Evolutionary conservation across 441 rosid species (phyloP).

Genomic region (Euphorbia schlechtendalii): DNA sequence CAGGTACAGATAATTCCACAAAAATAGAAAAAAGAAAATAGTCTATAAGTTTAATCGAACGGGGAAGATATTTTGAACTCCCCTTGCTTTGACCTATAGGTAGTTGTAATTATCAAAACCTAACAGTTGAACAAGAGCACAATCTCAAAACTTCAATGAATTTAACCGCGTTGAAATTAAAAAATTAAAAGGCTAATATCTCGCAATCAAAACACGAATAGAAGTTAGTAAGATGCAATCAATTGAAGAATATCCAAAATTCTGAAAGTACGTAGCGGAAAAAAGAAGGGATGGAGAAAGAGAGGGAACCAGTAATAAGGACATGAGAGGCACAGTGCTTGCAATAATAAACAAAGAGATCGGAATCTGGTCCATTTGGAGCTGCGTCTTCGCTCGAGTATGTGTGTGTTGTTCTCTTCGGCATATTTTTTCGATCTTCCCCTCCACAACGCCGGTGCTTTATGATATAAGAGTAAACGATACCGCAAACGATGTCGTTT

Average conservation of each 20-base stretch:
- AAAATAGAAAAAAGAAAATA: background rate
- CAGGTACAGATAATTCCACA: background rate
- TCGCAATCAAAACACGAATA: background rate
- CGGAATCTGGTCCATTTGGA: slow-evolving; percentile 92
- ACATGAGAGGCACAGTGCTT: slow-evolving; percentile 94
- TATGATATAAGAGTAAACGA: background rate
- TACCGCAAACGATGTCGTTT: no score
- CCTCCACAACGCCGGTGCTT: background rate
- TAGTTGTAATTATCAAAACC: background rate
- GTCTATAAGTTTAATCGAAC: background rate
- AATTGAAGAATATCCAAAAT: background rate
- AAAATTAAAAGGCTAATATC: background rate
- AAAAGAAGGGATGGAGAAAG: slow-evolving; percentile 8
- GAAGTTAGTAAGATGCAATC: background rate
- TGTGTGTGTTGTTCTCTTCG: slow-evolving; percentile 97
- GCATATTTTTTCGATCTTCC: slow-evolving; percentile 36
- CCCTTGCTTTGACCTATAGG: background rate
- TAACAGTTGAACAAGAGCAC: no score
- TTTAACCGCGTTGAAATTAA: background rate
- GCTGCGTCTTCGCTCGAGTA: slow-evolving; percentile 99
- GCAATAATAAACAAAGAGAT: slow-evolving; percentile 98
- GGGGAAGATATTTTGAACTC: background rate
- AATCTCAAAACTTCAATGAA: background rate
- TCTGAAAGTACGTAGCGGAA: no score
- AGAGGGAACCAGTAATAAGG: slow-evolving; percentile 74